A percentile compares a stretch with the other conserved stretches of the same genome.
Evolutionary conservation across 106 monocot genomes (phyloP).

Genomic region (Iris macrosiphon): DNA sequence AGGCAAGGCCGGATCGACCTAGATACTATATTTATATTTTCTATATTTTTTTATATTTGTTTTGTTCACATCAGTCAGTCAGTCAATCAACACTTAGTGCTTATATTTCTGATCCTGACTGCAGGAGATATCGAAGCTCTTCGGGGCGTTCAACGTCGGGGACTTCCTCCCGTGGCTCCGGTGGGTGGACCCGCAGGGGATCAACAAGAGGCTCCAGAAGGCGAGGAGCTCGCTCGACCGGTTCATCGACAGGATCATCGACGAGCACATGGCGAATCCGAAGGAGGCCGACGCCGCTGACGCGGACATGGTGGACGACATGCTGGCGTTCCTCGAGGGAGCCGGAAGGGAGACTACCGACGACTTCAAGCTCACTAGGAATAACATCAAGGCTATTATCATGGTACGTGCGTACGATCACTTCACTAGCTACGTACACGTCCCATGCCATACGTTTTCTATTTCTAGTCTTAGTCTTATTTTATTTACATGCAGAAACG

Average conservation of each 20-base stretch:
- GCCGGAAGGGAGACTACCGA: constrained; percentile 10
- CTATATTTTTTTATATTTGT: no score
- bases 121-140: constrained; percentile 86
- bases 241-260: constrained; percentile 82
- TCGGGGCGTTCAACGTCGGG: constrained; percentile 82
- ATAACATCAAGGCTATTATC: constrained; percentile 95
- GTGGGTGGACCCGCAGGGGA: constrained; percentile 60
- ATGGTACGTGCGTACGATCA: constrained; percentile 80
- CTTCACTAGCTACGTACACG: no score
- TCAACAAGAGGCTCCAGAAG: constrained; percentile 40
- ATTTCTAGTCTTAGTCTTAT: no score
- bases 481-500: no score
- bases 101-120: no score
- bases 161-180: constrained; percentile 84
- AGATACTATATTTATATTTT: no score
- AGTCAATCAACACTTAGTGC: no score
- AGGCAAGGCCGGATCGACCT: no score
- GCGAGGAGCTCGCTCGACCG: constrained; percentile 47
- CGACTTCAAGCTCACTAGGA: constrained; percentile 52
- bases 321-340: constrained; percentile 51
- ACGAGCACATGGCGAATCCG: constrained; percentile 51
- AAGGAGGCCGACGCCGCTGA: constrained; percentile 44
- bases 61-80: no score
- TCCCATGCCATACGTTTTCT: no score
- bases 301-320: constrained; percentile 96